Evolutionary conservation across 805 yeast genomes (phyloP), one percentile per base, ranked within the genome.

Genomic region (Schwanniomyces polymorphus): DNA sequence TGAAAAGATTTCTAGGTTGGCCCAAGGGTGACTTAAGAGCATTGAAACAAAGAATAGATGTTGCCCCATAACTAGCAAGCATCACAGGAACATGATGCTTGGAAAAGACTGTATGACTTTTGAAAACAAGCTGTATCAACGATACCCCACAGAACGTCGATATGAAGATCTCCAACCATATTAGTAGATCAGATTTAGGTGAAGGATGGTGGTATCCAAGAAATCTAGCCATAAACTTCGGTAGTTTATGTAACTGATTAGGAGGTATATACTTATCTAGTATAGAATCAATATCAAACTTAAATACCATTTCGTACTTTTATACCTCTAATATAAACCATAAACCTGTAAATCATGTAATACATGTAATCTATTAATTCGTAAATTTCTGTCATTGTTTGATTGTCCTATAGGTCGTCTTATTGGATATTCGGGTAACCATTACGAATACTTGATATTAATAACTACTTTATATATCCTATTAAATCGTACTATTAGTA

Each of bases 51-150:
- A 84, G 65, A 29, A 84, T 76, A 1, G 87, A 85, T 2, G 84
- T 68, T 0, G 90, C 90, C 0, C 85, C 90, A 53, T 80, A 80
- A 51, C 76, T 67, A 2, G 84, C 84, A 34, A 80, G 64, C n/a
- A 80, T 68, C 10, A 70, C 55, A 2, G 84, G 83, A 0, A 79
- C 75, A 54, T 72, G 70, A 48, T 71, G 74, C 16, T 51, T 41
- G 3, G 64, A 55, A 52, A 80, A 78, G 0, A 68, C 75, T 0
- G 69, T 66, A 44, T 64, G 64, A 42, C 59, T 57, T 49, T 59
- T 64, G 56, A 79, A 80, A 0, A 80, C 67, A 0, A 75, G 82
- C 55, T 75, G 81, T 9, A 80, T 46, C 1, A 74, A 52, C 7
- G 75, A 3, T 3, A 21, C 5, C 5, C 5, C 23, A 21, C 23